phyloP scores from a whole-genome alignment of 2,329 filamentous ascomycete genomes.

The Kalaharituber pfeilii region DNA sequence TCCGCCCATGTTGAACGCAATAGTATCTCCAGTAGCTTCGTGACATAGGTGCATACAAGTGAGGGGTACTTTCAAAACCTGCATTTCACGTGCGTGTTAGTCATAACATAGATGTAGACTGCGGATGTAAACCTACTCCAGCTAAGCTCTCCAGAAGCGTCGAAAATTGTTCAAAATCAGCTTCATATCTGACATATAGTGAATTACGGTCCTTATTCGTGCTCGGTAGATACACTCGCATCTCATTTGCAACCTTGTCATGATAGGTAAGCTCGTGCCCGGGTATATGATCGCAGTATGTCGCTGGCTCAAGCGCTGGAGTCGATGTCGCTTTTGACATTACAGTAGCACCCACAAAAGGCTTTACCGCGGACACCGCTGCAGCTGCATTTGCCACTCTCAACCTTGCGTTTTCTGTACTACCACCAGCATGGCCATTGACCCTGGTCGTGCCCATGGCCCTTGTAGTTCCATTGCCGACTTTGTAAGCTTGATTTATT shows the following conservation, averaged over 20 bases:
- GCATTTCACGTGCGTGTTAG: neutral
- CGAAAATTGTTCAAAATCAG: neutral
- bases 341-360: neutral
- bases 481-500: neutral
- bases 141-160: neutral
- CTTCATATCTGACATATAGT: neutral
- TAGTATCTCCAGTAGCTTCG: constrained; percentile 57
- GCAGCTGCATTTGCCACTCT: neutral
- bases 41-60: constrained; percentile 62
- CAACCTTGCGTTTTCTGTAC: too few relatives aligned
- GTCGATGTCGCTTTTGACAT: neutral
- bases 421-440: too few relatives aligned
- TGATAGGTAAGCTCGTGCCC: neutral
- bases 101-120: neutral
- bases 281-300: neutral
- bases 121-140: neutral
- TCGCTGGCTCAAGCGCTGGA: neutral
- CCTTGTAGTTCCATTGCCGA: too few relatives aligned
- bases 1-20: constrained; percentile 75
- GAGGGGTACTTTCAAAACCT: neutral
- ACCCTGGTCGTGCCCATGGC: neutral
- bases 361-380: neutral
- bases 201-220: neutral
- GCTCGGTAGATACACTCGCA: neutral
- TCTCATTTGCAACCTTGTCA: neutral